Conservation (phyloP, 306 rosid species). For the Vigna radiata region DNA sequence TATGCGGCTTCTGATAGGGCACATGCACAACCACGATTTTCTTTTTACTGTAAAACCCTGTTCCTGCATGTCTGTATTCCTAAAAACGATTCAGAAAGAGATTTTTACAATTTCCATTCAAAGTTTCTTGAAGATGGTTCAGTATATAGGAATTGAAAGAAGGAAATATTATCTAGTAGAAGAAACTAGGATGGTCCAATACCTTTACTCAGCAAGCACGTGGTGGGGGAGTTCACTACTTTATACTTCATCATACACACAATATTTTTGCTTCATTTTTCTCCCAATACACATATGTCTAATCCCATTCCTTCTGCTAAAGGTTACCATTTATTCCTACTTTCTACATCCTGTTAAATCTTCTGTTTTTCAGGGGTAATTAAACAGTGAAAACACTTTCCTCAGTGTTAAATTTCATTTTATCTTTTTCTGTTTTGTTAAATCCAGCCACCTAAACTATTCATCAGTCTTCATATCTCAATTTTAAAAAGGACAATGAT, state of each 20-base stretch:
- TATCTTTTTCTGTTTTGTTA: too few species aligned
- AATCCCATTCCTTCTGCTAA: constrained; percentile 32
- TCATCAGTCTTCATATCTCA: too few species aligned
- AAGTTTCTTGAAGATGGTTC: not conserved
- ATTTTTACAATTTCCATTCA: too few species aligned
- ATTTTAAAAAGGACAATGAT: too few species aligned
- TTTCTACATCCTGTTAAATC: not conserved
- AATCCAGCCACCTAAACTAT: too few species aligned
- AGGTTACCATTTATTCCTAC: constrained; percentile 14
- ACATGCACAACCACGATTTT: not conserved
- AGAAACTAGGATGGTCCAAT: constrained; percentile 48
- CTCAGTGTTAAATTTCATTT: too few species aligned
- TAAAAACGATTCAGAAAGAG: not conserved
- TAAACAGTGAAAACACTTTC: not conserved
- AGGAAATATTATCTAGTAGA: not conserved
- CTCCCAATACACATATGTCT: constrained; percentile 27
- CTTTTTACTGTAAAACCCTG: not conserved
- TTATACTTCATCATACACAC: constrained; percentile 9
- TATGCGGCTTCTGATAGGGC: not conserved
- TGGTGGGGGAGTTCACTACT: constrained; percentile 50
- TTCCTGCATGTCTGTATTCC: not conserved
- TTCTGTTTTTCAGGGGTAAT: not conserved
- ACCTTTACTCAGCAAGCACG: constrained; percentile 49
- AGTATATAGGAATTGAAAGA: not conserved
- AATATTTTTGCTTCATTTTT: constrained; percentile 48